Percentiles rank a stretch among this genome's conserved stretches.
These are phyloP conservation scores for Leishmania mexicana DNA, from an alignment of 208 protist genomes.

Conservation along the genomic window DNA sequence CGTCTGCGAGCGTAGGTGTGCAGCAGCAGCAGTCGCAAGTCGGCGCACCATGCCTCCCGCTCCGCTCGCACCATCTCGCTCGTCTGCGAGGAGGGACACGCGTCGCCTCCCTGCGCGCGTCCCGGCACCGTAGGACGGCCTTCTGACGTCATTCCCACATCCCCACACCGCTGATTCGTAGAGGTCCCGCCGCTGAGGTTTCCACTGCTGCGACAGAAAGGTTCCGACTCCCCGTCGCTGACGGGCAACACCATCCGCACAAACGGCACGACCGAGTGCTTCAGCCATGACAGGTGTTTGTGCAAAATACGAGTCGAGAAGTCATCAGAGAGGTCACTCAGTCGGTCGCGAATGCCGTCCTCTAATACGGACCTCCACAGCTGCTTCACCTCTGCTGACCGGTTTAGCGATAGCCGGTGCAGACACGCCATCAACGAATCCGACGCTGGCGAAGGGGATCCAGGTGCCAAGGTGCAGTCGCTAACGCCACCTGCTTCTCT, in stretches of 20 bases:
- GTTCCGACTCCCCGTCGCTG: conserved; percentile 1
- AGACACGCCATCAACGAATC: conserved; percentile 57
- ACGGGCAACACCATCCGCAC: conserved; percentile 47
- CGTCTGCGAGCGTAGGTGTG: conserved; percentile 57
- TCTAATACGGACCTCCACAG: conserved; percentile 70
- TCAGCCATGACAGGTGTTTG: conserved; percentile 66
- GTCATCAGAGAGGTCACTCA: conserved; percentile 64
- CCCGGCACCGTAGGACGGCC: neutral
- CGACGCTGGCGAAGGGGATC: neutral
- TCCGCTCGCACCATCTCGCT: conserved; percentile 37
- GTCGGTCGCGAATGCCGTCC: conserved; percentile 43
- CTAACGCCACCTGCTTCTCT: neutral
- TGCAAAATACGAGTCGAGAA: conserved; percentile 57
- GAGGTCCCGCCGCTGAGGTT: neutral
- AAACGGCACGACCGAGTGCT: conserved; percentile 73
- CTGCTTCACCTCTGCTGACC: conserved; percentile 54
- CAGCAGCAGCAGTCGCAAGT: conserved; percentile 64
- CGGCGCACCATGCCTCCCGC: conserved; percentile 66
- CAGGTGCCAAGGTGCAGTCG: neutral
- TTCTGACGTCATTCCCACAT: neutral
- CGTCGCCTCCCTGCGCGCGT: neutral
- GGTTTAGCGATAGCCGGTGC: conserved; percentile 67
- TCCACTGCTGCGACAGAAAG: neutral
- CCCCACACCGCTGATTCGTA: neutral
- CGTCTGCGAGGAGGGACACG: neutral